Evolutionary conservation across 768 basidiomycete genomes (phyloP), one percentile per base, ranked within the genome.

Genomic region (Hygrocybe punicea): DNA sequence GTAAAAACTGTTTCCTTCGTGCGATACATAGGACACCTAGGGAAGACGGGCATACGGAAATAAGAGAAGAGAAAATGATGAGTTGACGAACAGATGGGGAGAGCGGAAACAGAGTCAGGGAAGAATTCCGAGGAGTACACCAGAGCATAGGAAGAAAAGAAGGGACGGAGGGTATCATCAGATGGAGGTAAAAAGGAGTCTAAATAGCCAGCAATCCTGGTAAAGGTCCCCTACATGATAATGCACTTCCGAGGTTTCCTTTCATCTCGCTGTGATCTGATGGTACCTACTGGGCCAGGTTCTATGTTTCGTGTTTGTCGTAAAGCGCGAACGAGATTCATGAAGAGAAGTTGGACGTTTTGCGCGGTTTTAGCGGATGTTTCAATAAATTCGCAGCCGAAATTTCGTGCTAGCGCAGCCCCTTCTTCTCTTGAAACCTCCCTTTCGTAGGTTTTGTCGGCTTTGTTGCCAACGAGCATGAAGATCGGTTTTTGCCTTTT

Each of bases 401-500:
- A 87, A 53, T 84, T 78, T 62, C 84, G 81, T 33, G 97, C 96
- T 53, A 96, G 76, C 8, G 83, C 82, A 16, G 81, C 79, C 11
- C 93, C 97, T 64, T 98, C 94, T 65, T 96, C 93, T 62, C 84
- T 85, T 46, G 91, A 89, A 9, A 98, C 94, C 68, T 96, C 93
- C 34, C 94, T 84, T 64, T 91, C 89, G 62, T 86, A 86, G n/a
- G 84, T 81, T 79, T 91, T 91, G 81, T 98, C 94, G 68, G 84
- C 86, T 74, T 98, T 97, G 79, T 98, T 98, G 64, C 95, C 95
- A 58, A 98, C 92, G 58, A 98, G 84, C 83, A 96, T 90, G 72
- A 96, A 91, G 61, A 90, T 84, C 56, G 93, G 88, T 64, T 86
- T 84, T 65, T 84, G 81, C 65, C 93, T 82, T 74, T 95, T 93